Evolutionary conservation across 2,329 filamentous ascomycete species (phyloP).

Genomic region (Epichloe bromicola): DNA sequence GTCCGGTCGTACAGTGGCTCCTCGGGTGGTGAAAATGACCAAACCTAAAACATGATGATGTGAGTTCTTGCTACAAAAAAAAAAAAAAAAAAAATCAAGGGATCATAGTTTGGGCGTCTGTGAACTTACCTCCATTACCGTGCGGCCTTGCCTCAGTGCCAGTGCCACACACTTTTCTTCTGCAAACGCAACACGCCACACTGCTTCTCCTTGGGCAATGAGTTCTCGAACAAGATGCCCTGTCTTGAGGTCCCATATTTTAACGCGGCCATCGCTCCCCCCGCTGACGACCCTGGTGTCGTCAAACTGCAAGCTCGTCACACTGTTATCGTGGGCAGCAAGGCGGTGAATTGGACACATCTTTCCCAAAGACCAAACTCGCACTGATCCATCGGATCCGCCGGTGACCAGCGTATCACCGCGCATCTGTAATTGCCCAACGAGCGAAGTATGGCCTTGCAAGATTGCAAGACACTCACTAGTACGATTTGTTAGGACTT

Average conservation of each 20-base stretch:
- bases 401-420: slow-evolving; percentile 91
- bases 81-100: not conserved
- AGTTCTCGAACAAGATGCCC: slow-evolving; percentile 84
- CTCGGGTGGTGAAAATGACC: slow-evolving; percentile 84
- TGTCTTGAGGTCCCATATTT: slow-evolving; percentile 93
- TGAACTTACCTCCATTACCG: slow-evolving; percentile 84
- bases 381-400: slow-evolving; percentile 87
- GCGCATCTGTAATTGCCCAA: slow-evolving; percentile 92
- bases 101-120: not conserved
- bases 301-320: slow-evolving; percentile 95
- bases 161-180: slow-evolving; percentile 97
- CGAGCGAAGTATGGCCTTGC: slow-evolving; percentile 91
- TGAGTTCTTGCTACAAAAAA: slow-evolving; percentile 2
- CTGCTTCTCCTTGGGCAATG: slow-evolving; percentile 80
- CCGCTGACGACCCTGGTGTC: slow-evolving; percentile 91
- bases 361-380: slow-evolving; percentile 87
- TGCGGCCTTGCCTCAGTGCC: slow-evolving; percentile 70
- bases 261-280: slow-evolving; percentile 92
- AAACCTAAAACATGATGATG: slow-evolving; percentile 47
- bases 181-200: slow-evolving; percentile 96
- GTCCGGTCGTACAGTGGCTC: slow-evolving; percentile 45
- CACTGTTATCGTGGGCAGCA: slow-evolving; percentile 94
- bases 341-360: slow-evolving; percentile 88
- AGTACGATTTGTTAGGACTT: not conserved
- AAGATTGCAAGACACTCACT: slow-evolving; percentile 78